Evolutionary conservation across 495 filamentous ascomycete genomes (phyloP), one percentile per base, ranked within the genome.

Genomic region (Penicillium herquei): DNA sequence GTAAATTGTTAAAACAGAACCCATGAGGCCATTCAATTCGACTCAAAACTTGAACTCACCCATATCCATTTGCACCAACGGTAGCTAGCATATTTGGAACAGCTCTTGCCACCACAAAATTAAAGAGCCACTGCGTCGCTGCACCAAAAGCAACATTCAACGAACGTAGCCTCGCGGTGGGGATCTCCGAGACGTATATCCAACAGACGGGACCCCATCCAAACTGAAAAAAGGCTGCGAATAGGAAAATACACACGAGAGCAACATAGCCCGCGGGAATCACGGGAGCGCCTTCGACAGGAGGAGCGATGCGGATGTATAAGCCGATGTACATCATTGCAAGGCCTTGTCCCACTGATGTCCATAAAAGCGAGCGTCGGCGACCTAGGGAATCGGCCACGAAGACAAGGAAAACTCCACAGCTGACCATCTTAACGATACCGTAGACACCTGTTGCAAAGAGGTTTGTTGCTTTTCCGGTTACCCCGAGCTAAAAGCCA

Each of bases 181-280:
- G 87, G 62, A 92, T 91, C 75, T 91, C 86, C 10, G 78, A 80
- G 37, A 88, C 83, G 58, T 87, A 87, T 51, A 88, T 90, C 89
- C 87, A 91, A 69, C 87, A 89, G 26, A 86, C 84, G 0, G 88
- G 88, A 0, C 88, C 88, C 87, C 87, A 91, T 39, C 87, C 86
- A 65, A 90, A 88, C 52, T 89, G 87, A 77, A 89, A 89, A 76
- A 87, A 87, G 3, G 81, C 83, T 11, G 87, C 87, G 60, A 90
- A 90, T 42, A 90, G 70, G 67, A 87, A 91, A 52, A 91, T 86
- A 67, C 81, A 87, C 32, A 87, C 81, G 5, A 89, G 75, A 0
- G 86, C 86, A 49, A 88, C 71, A 63, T 88, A 88, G 6, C 86
- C 86, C 12, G 82, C 79, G 0, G 77, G 72, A 7, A 82, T 78